These are phyloP conservation scores for Chaetomium fimeti DNA, from an alignment of 495 filamentous ascomycete species.

Conservation along the genomic window DNA sequence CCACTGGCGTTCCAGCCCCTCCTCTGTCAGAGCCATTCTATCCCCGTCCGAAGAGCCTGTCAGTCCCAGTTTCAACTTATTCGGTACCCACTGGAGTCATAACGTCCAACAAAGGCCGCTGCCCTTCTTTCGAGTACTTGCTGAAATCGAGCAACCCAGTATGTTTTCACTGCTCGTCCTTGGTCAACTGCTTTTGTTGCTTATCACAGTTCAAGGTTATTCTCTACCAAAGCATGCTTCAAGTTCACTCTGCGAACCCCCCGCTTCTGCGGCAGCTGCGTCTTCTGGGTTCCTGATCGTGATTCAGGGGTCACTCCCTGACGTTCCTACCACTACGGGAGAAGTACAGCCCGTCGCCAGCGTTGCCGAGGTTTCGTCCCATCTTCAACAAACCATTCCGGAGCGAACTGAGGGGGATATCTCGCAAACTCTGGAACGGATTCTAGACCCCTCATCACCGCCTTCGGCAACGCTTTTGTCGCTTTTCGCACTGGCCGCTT, in stretches of 20 bases:
- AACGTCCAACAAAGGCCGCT: not conserved
- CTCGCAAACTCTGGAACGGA: not conserved
- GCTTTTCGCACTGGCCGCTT: not conserved
- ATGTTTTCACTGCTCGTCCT: not conserved
- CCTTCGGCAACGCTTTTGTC: not conserved
- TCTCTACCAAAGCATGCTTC: not conserved
- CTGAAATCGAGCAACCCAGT: not conserved
- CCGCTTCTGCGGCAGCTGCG: no score
- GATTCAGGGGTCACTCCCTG: not conserved
- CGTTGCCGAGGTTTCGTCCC: not conserved
- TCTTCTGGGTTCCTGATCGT: not conserved
- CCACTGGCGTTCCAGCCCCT: no score
- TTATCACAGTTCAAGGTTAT: not conserved
- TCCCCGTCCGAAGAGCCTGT: no score
- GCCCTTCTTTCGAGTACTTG: not conserved
- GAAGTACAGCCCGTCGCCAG: not conserved
- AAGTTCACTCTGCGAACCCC: no score
- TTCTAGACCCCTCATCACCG: not conserved
- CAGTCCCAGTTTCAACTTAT: no score
- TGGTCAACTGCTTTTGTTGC: not conserved
- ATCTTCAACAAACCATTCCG: not conserved
- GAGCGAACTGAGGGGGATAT: not conserved
- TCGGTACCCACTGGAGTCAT: no score
- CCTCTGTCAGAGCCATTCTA: no score
- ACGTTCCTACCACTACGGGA: not conserved